These are phyloP conservation scores for Apium graveolens DNA, from an alignment of 129 eudicot genomes.

Conservation along the genomic window DNA sequence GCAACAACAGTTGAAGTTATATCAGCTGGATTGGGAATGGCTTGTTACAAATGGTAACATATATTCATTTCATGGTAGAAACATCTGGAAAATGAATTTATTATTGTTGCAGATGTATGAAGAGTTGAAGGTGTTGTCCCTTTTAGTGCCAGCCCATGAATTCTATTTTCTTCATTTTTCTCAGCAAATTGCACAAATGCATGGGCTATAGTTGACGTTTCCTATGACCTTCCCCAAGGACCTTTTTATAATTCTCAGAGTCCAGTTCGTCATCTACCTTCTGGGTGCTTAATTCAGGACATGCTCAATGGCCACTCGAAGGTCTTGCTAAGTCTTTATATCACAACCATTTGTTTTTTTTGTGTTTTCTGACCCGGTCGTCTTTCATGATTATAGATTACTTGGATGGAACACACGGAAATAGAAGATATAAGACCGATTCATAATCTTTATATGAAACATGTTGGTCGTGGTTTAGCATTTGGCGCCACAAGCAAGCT, in stretches of 20 bases:
- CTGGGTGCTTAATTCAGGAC: constrained; percentile 72
- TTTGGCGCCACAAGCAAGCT: constrained; percentile 63
- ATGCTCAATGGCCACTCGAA: constrained; percentile 59
- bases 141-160: not conserved
- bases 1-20: constrained; percentile 41
- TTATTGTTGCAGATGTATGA: not conserved
- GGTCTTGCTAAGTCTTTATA: constrained; percentile 20
- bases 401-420: constrained; percentile 63
- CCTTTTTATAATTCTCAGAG: constrained; percentile 13
- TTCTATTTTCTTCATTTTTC: not conserved
- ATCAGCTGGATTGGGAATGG: constrained; percentile 43
- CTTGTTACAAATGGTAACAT: constrained; percentile 48
- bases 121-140: not conserved
- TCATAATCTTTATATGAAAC: constrained; percentile 36
- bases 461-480: constrained; percentile 36
- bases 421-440: constrained; percentile 35
- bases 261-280: constrained; percentile 40
- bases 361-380: not conserved
- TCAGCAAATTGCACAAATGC: constrained; percentile 21
- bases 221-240: constrained; percentile 36
- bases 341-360: not conserved
- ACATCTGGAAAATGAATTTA: not conserved
- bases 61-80: not conserved
- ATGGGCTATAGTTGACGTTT: constrained; percentile 61
- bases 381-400: constrained; percentile 28